Percentiles rank a stretch among this genome's conserved stretches.
phyloP scores from a whole-genome alignment of 768 basidiomycete species.

The Podaxis rugospora region DNA sequence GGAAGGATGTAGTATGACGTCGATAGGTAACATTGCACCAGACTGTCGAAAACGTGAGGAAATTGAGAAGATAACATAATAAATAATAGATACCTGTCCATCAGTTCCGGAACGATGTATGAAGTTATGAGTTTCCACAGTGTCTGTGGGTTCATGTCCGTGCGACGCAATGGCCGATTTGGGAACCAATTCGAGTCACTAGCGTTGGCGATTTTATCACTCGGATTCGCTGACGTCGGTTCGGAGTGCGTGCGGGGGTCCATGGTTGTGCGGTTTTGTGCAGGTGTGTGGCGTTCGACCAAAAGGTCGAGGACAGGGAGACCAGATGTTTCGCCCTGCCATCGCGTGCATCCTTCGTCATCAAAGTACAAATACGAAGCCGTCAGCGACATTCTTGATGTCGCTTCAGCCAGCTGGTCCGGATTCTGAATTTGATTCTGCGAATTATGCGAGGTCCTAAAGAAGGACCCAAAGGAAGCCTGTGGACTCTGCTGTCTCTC shows the following conservation, averaged over 20 bases:
- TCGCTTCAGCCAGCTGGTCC: conserved; percentile 53
- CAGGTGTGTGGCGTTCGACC: conserved; percentile 59
- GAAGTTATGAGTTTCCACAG: conserved; percentile 87
- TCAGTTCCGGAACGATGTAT: conserved; percentile 81
- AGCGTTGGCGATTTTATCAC: conserved; percentile 27
- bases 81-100: conserved; percentile 72
- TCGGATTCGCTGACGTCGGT: conserved; percentile 16
- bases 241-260: conserved; percentile 1
- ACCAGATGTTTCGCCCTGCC: conserved; percentile 93
- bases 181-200: conserved; percentile 72
- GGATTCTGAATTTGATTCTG: conserved; percentile 16
- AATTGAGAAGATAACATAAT: not conserved
- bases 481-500: conserved; percentile 45
- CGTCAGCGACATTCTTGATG: conserved; percentile 59
- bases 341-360: conserved; percentile 81
- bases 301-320: conserved; percentile 83
- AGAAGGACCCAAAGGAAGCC: conserved; percentile 34
- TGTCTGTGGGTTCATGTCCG: conserved; percentile 82
- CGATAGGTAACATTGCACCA: conserved; percentile 82
- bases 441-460: conserved; percentile 29
- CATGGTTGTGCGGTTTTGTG: conserved; percentile 22
- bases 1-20: conserved; percentile 93
- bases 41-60: conserved; percentile 32
- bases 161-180: conserved; percentile 66
- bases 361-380: conserved; percentile 85